phyloP scores from a whole-genome alignment of 345 rosid genomes.

The Clausena lansium region DNA sequence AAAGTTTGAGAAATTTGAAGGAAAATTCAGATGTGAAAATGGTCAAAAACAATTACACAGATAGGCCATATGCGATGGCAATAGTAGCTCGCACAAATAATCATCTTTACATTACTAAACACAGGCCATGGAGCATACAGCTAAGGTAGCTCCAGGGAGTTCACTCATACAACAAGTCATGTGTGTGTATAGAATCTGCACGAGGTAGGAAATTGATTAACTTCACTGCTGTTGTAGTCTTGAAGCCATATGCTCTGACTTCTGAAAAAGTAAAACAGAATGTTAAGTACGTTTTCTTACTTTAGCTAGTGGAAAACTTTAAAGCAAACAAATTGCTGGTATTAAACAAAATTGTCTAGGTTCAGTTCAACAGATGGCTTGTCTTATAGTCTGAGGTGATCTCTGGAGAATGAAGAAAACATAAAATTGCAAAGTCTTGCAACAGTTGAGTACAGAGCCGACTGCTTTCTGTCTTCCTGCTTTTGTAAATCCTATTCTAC shows the following conservation, averaged over 20 bases:
- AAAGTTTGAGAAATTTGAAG: too few relatives aligned
- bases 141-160: not conserved
- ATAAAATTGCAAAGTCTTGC: not conserved
- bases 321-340: too few relatives aligned
- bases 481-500: not conserved
- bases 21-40: not conserved
- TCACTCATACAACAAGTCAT: not conserved
- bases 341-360: too few relatives aligned
- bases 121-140: not conserved
- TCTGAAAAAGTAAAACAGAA: slow-evolving; percentile 32
- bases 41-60: not conserved
- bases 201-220: not conserved
- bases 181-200: not conserved
- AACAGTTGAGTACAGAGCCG: not conserved
- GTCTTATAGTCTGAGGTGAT: not conserved
- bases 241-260: slow-evolving; percentile 64
- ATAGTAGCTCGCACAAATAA: not conserved
- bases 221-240: slow-evolving; percentile 32
- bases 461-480: not conserved
- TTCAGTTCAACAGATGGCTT: not conserved
- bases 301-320: not conserved
- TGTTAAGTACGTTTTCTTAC: not conserved
- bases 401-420: not conserved
- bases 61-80: too few relatives aligned
- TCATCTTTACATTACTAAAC: not conserved